A percentile compares a stretch with the other conserved stretches of the same genome.
phyloP scores from a whole-genome alignment of 1,139 yeast genomes.

The Pichia sp. region DNA sequence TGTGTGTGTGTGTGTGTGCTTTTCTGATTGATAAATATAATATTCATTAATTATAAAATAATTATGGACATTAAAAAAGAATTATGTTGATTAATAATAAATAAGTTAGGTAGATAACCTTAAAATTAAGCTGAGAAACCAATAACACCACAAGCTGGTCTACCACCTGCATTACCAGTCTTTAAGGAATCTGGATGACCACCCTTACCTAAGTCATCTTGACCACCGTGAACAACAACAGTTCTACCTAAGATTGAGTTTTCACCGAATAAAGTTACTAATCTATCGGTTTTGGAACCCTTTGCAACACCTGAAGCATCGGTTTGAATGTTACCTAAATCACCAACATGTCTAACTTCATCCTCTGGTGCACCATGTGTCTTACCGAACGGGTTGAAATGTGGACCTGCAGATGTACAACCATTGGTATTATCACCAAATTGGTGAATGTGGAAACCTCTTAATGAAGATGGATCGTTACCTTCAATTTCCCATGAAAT shows the following conservation, averaged over 20 bases:
- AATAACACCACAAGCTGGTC: slow-evolving; percentile 99
- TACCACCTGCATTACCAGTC: slow-evolving; percentile 98
- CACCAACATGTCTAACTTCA: slow-evolving; percentile 91
- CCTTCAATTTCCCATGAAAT: slow-evolving; percentile 84
- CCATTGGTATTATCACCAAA: slow-evolving; percentile 99
- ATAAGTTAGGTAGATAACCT: background rate
- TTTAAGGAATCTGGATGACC: slow-evolving; percentile 88
- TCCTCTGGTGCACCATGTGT: slow-evolving; percentile 94
- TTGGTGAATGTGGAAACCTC: slow-evolving; percentile 97
- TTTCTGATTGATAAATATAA: background rate
- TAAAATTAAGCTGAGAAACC: slow-evolving; percentile 50
- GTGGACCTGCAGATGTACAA: slow-evolving; percentile 98
- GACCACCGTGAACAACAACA: slow-evolving; percentile 90
- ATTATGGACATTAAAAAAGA: background rate
- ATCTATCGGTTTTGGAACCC: slow-evolving; percentile 73
- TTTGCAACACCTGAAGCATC: slow-evolving; percentile 84
- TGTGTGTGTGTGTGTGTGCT: too few relatives aligned
- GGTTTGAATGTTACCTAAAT: slow-evolving; percentile 87
- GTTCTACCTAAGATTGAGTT: slow-evolving; percentile 91
- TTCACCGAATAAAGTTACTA: slow-evolving; percentile 76
- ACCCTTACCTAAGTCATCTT: slow-evolving; percentile 95
- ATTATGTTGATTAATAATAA: too few relatives aligned
- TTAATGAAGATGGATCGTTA: slow-evolving; percentile 75
- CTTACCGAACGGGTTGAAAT: slow-evolving; percentile 89
- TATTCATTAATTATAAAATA: background rate